Evolutionary conservation across 2,329 filamentous ascomycete genomes (phyloP).

Genomic region (Talaromyces sp.): DNA sequence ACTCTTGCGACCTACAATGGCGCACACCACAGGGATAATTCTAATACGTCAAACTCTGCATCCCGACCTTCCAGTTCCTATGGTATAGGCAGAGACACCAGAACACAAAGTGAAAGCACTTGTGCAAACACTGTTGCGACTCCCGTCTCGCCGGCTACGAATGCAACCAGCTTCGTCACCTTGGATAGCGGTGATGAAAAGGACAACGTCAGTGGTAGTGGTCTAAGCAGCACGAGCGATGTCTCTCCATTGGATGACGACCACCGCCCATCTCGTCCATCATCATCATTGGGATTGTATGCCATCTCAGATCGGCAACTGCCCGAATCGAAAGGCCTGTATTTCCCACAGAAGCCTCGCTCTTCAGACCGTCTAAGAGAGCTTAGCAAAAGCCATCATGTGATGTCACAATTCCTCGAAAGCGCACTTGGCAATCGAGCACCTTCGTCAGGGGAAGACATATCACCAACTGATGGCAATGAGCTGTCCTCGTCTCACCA

Average conservation of each 20-base stretch:
- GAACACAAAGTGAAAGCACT: constrained; percentile 36
- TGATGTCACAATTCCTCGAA: constrained; percentile 15
- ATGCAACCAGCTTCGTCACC: constrained; percentile 39
- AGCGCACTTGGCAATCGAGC: constrained; percentile 22
- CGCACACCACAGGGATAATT: constrained; percentile 1
- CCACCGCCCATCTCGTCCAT: constrained; percentile 17
- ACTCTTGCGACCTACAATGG: neutral
- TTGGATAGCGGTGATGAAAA: constrained; percentile 37
- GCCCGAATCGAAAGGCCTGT: constrained; percentile 17
- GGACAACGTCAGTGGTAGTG: constrained; percentile 19
- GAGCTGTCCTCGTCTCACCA: constrained; percentile 13
- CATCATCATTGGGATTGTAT: constrained; percentile 22
- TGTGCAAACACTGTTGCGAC: constrained; percentile 37
- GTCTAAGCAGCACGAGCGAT: constrained; percentile 23
- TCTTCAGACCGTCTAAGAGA: constrained; percentile 17
- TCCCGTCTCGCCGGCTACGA: constrained; percentile 37
- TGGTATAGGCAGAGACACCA: constrained; percentile 31
- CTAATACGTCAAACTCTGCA: constrained; percentile 25
- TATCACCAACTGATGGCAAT: constrained; percentile 13
- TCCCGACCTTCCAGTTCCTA: constrained; percentile 29
- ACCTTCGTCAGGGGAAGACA: constrained; percentile 20
- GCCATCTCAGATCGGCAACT: constrained; percentile 16
- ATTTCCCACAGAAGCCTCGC: constrained; percentile 12
- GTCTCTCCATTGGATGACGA: constrained; percentile 16
- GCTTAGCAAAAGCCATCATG: constrained; percentile 18